Conservation (phyloP, 2,329 filamentous ascomycete genomes). For the Davidsoniella neocaledoniae region DNA sequence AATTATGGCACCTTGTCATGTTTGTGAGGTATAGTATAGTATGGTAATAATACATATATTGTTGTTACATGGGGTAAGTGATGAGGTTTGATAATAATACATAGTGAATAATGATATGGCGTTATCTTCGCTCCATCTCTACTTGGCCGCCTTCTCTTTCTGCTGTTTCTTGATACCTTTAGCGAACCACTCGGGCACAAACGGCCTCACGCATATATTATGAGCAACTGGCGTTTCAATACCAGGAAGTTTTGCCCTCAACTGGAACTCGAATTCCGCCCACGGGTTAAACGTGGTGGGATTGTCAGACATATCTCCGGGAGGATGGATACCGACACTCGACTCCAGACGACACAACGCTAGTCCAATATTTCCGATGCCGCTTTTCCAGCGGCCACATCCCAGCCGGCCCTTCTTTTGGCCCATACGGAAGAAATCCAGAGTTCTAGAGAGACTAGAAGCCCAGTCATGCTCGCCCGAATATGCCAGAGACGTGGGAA, state of each 20-base stretch:
- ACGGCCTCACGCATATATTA: constrained; percentile 47
- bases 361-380: constrained; percentile 72
- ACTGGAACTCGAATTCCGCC: constrained; percentile 38
- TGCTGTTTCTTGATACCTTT: constrained; percentile 20
- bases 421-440: constrained; percentile 44
- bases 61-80: background rate
- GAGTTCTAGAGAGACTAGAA: constrained; percentile 26
- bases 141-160: background rate
- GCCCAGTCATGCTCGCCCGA: constrained; percentile 19
- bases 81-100: background rate
- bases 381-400: constrained; percentile 48
- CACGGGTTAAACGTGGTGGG: constrained; percentile 43
- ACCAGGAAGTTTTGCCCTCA: constrained; percentile 11
- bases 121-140: background rate
- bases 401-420: too few species aligned
- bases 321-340: constrained; percentile 68
- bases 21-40: background rate
- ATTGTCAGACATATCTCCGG: constrained; percentile 40
- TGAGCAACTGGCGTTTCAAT: constrained; percentile 20
- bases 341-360: constrained; percentile 74
- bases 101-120: background rate
- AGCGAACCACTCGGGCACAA: constrained; percentile 64
- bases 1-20: background rate
- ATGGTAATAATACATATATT: background rate
- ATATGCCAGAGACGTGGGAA: constrained; percentile 31